Base-by-base conservation (phyloP, 768 basidiomycete genomes). In the Candolleomyces aberdarensis region DNA sequence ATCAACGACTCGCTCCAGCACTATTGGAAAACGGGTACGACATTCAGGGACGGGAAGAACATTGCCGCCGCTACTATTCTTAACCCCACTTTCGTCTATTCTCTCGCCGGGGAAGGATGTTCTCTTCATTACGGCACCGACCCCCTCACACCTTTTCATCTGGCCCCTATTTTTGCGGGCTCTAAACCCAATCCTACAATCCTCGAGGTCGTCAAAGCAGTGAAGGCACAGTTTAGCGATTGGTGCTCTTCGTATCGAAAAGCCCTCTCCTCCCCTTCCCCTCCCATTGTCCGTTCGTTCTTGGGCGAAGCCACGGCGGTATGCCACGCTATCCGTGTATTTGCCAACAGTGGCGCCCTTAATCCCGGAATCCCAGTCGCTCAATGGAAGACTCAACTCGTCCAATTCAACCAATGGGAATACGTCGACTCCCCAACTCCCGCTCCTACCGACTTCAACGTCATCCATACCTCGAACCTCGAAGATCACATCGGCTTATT, bases 391-490 rank as follows among this genome's bases (percentile, higher is more conserved):
- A 57, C 60, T 3, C 31, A 26, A 8, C 48, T 57, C 54, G 50
- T 57, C 48, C 46, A 52, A 26, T 39, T 61, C 10, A 47, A 44
- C 39, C 13, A 29, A 15, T 56, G 47, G 22, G 55, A 61, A 26
- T 61, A 61, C 39, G 46, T 46, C 29, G 46, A 46, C 17, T 5
- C 14, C 15, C 29, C 47, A 40, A 15, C 17, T 13, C 31, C 47
- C 2, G 60, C 60, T 5, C 48, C 51, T 1, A 52, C 69, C 10
- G 51, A 54, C 1, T 84, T 83, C 64, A 71, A 78, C 59, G 71
- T 80, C 58, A 78, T 84, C 39, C 81, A 84, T 41, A 78, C 82
- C 0, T 83, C 82, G 26, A 83, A 83, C 61, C 70, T 84, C 32
- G 64, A 70, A 3, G 82, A 84, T 64, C 78, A 80, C 62, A 40